Evolutionary conservation across 495 filamentous ascomycete species (phyloP).

Genomic region (Trichoderma orchidacearum): DNA sequence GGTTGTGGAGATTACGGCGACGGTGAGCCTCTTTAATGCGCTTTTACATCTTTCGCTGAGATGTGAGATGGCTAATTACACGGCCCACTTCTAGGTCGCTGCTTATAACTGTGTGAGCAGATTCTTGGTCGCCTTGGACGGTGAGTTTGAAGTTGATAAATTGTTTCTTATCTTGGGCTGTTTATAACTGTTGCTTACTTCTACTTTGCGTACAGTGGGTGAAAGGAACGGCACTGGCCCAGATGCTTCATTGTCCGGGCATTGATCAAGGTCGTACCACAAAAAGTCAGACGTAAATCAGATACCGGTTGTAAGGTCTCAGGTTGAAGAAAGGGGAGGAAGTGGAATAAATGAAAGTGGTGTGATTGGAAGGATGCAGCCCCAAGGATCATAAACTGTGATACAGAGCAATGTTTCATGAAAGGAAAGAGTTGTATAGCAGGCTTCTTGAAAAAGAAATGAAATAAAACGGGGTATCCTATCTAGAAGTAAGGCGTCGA

Average conservation of each 20-base stretch:
- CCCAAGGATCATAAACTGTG: no score
- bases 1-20: slow-evolving; percentile 67
- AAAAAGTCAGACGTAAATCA: not conserved
- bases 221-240: slow-evolving; percentile 33
- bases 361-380: no score
- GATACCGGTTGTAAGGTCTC: no score
- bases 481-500: not conserved
- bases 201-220: slow-evolving; percentile 21
- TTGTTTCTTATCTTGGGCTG: not conserved
- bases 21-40: slow-evolving; percentile 25
- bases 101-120: slow-evolving; percentile 79
- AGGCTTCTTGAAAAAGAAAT: not conserved
- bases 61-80: not conserved
- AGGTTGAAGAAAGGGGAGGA: not conserved
- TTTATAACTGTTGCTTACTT: not conserved
- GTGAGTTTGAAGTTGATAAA: slow-evolving; percentile 26
- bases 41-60: not conserved
- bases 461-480: not conserved
- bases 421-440: not conserved
- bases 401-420: not conserved
- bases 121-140: slow-evolving; percentile 73
- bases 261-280: not conserved
- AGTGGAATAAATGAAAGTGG: not conserved
- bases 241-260: slow-evolving; percentile 15
- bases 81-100: slow-evolving; percentile 20